These are phyloP conservation scores for Prototheca stagnorum DNA, from an alignment of 163 green algal species.

Conservation along the genomic window DNA sequence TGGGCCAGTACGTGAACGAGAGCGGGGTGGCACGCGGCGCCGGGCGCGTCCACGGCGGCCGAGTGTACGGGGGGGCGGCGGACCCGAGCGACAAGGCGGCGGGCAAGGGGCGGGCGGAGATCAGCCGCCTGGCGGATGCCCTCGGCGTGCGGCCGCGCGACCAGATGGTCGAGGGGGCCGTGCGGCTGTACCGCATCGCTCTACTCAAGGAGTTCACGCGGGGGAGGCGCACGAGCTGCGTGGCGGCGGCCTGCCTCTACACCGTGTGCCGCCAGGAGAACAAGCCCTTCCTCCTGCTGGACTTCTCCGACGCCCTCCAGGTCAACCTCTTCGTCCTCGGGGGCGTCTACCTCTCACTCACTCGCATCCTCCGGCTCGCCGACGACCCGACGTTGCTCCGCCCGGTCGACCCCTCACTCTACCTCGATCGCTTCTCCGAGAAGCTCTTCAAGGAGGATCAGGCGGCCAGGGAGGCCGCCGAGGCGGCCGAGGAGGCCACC, in stretches of 20 bases:
- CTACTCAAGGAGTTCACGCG: constrained; percentile 83
- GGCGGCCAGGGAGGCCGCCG: too few relatives aligned
- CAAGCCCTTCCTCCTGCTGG: constrained; percentile 95
- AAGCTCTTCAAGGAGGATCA: too few relatives aligned
- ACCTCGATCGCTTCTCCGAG: constrained; percentile 88
- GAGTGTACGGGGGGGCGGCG: constrained; percentile 37
- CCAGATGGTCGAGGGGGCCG: constrained; percentile 43
- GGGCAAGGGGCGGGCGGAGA: constrained; percentile 55
- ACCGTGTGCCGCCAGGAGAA: constrained; percentile 86
- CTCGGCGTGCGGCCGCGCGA: constrained; percentile 56
- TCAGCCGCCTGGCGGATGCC: constrained; percentile 60
- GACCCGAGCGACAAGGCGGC: constrained; percentile 72
- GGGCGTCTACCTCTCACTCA: constrained; percentile 68
- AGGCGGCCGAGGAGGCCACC: neutral
- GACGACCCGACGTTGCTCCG: constrained; percentile 44
- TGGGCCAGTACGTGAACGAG: constrained; percentile 57
- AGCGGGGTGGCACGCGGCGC: constrained; percentile 32
- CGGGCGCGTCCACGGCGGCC: constrained; percentile 39
- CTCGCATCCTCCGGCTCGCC: constrained; percentile 62
- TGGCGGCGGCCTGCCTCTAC: constrained; percentile 90
- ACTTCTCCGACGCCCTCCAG: constrained; percentile 75
- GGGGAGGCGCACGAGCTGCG: constrained; percentile 66
- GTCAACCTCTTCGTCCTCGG: constrained; percentile 70
- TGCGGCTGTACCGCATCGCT: constrained; percentile 71
- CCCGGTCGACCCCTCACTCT: constrained; percentile 87